Conservation (phyloP, 2,329 filamentous ascomycete species). For the Stagonosporopsis chrysanthemi region DNA sequence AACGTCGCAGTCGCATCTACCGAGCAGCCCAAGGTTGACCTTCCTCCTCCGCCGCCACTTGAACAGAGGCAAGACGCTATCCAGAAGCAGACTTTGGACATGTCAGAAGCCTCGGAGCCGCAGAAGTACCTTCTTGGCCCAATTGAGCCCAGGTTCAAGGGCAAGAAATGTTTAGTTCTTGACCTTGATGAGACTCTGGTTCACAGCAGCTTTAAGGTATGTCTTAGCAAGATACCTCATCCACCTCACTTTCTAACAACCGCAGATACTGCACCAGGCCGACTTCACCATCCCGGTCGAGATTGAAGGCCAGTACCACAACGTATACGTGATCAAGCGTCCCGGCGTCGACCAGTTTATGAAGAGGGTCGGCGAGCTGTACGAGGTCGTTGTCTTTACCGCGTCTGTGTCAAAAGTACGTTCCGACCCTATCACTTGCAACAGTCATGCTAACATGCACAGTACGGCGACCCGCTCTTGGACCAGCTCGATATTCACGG, state of each 20-base stretch:
- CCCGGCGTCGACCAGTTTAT: slow-evolving; percentile 99
- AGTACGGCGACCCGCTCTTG: slow-evolving; percentile 95
- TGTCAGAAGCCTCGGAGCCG: slow-evolving; percentile 54
- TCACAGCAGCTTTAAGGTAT: slow-evolving; percentile 97
- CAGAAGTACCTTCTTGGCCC: slow-evolving; percentile 82
- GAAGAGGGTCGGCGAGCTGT: slow-evolving; percentile 96
- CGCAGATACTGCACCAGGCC: slow-evolving; percentile 91
- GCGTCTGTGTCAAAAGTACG: slow-evolving; percentile 94
- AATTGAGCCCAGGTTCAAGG: slow-evolving; percentile 77
- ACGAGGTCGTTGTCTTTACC: slow-evolving; percentile 98
- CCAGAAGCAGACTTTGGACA: slow-evolving; percentile 51
- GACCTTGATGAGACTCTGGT: slow-evolving; percentile 97
- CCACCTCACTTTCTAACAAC: slow-evolving; percentile 19
- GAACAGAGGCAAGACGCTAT: slow-evolving; percentile 54
- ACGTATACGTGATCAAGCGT: slow-evolving; percentile 98
- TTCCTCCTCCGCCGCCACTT: slow-evolving; percentile 65
- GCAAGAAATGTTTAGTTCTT: slow-evolving; percentile 91
- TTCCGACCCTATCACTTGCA: neutral
- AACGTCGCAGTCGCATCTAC: slow-evolving; percentile 35
- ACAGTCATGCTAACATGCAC: slow-evolving; percentile 22
- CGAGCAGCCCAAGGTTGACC: slow-evolving; percentile 52
- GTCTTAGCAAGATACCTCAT: slow-evolving; percentile 18
- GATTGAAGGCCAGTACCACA: slow-evolving; percentile 98
- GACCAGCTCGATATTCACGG: slow-evolving; percentile 98
- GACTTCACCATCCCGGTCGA: slow-evolving; percentile 99